These are phyloP conservation scores for Pelargonium hybrid DNA, from an alignment of 441 rosid species.

Conservation along the genomic window DNA sequence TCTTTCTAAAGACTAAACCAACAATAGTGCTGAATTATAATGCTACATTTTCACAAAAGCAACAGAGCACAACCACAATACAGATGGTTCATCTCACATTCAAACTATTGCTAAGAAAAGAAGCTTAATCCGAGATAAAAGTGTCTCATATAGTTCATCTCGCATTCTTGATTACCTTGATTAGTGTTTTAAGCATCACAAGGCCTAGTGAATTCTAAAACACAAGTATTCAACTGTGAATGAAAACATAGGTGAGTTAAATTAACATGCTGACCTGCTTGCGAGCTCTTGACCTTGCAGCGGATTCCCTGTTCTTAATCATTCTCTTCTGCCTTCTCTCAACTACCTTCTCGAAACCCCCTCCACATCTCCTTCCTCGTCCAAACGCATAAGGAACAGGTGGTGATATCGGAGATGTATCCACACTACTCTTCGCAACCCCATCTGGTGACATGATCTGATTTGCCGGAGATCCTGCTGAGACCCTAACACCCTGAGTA, in stretches of 20 bases:
- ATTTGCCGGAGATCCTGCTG: conserved; percentile 39
- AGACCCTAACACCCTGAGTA: conserved; percentile 22
- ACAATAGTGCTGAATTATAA: neutral
- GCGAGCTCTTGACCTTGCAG: conserved; percentile 73
- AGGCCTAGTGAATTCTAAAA: neutral
- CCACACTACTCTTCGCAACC: conserved; percentile 32
- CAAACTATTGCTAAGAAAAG: too few species aligned
- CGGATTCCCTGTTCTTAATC: conserved; percentile 74
- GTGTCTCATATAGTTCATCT: too few species aligned
- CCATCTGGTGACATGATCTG: conserved; percentile 40
- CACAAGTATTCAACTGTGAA: neutral
- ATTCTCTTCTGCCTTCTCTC: conserved; percentile 74
- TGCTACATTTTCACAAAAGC: neutral
- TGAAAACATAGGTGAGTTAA: conserved; percentile 5
- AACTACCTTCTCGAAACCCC: conserved; percentile 53
- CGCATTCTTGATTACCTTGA: too few species aligned
- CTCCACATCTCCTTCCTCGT: conserved; percentile 44
- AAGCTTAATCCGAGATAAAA: too few species aligned
- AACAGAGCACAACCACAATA: too few species aligned
- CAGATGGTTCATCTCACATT: too few species aligned
- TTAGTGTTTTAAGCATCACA: neutral
- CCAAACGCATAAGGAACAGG: conserved; percentile 42
- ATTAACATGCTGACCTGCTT: conserved; percentile 44
- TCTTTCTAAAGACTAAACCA: neutral
- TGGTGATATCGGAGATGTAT: conserved; percentile 41